These are phyloP conservation scores for Scutellaria barbata DNA, from an alignment of 257 asterid species.

Conservation along the genomic window DNA sequence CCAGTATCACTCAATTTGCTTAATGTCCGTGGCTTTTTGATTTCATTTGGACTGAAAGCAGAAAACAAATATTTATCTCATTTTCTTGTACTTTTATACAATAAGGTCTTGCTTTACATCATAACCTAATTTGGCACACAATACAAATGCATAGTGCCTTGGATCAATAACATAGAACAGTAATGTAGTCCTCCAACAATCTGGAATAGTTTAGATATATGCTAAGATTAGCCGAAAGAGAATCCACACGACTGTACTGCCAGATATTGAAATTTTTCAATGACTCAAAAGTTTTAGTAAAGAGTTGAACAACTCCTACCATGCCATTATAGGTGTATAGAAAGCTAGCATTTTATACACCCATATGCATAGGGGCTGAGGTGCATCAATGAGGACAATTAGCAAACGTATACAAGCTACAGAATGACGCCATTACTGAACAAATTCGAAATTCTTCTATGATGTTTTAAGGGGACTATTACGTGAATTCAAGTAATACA, in stretches of 20 bases:
- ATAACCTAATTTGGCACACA: background rate
- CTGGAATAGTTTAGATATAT: conserved; percentile 7
- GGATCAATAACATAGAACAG: background rate
- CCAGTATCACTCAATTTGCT: conserved; percentile 86
- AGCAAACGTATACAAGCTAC: conserved; percentile 16
- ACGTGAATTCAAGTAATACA: background rate
- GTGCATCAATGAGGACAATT: background rate
- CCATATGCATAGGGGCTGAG: background rate
- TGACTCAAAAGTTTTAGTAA: background rate
- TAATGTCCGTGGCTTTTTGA: conserved; percentile 71
- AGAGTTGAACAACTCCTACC: background rate
- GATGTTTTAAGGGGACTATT: background rate
- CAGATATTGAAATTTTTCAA: background rate
- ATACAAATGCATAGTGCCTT: background rate
- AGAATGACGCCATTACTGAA: conserved; percentile 3
- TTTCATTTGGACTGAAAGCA: conserved; percentile 79
- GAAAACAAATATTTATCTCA: conserved; percentile 24
- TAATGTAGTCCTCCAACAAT: conserved; percentile 6
- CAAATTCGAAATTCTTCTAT: background rate
- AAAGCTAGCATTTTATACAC: background rate
- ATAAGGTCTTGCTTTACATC: conserved; percentile 7
- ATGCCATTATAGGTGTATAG: background rate
- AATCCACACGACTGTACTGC: background rate
- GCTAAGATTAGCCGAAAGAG: background rate
- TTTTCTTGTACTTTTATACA: conserved; percentile 6